These are phyloP conservation scores for Microbotryum saponariae DNA, from an alignment of 1,284 basidiomycete species.

Conservation along the genomic window DNA sequence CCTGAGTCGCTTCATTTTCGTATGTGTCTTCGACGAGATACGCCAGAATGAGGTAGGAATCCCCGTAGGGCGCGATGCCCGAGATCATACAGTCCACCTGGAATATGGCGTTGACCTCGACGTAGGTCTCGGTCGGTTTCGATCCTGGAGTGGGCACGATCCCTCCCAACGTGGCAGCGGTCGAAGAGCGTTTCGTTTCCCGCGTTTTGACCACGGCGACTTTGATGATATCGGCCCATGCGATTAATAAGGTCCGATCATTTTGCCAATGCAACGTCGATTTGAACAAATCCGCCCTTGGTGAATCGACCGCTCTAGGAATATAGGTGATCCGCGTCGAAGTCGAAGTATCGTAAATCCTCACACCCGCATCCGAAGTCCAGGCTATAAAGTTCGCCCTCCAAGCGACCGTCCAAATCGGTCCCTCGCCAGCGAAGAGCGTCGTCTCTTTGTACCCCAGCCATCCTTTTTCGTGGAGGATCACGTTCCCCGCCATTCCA, in stretches of 20 bases:
- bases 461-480: constrained; percentile 92
- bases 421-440: constrained; percentile 81
- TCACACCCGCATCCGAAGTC: constrained; percentile 94
- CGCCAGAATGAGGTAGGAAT: constrained; percentile 72
- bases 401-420: constrained; percentile 90
- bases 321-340: constrained; percentile 80
- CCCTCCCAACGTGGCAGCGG: constrained; percentile 14
- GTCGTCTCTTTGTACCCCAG: constrained; percentile 85
- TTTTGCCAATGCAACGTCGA: constrained; percentile 88
- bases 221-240: constrained; percentile 92
- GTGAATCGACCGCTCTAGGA: constrained; percentile 68
- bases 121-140: constrained; percentile 39
- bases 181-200: constrained; percentile 13
- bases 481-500: constrained; percentile 79
- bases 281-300: constrained; percentile 86
- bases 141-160: constrained; percentile 18
- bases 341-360: constrained; percentile 79
- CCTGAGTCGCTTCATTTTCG: constrained; percentile 55
- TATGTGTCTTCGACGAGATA: constrained; percentile 48
- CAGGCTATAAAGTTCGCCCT: constrained; percentile 79
- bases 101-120: constrained; percentile 85
- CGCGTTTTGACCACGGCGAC: constrained; percentile 50
- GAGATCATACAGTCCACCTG: constrained; percentile 93
- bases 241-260: constrained; percentile 78
- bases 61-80: constrained; percentile 70